Conservation (phyloP, 352 stramenopile genomes). For the Thraustochytrium sp. region DNA sequence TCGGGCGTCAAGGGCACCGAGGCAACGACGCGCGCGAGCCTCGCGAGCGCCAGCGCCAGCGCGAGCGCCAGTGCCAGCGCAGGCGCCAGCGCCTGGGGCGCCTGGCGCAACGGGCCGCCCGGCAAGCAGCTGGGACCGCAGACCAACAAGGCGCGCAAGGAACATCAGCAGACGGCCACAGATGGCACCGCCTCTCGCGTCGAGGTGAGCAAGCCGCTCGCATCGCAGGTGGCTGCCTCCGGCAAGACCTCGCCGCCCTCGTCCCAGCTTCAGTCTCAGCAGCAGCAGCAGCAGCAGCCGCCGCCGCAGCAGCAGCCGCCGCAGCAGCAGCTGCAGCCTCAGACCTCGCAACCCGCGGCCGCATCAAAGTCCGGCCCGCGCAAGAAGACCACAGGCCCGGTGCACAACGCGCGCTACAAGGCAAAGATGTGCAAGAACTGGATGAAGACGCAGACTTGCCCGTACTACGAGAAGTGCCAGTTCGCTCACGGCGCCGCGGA, state of each 20-base stretch:
- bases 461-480: constrained; percentile 45
- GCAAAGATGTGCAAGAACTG: constrained; percentile 46
- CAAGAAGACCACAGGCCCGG: constrained; percentile 43
- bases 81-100: background rate
- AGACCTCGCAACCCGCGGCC: no score
- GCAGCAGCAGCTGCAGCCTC: background rate
- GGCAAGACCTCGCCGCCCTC: no score
- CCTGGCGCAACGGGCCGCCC: constrained; percentile 1
- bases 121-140: no score
- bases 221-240: no score
- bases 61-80: background rate
- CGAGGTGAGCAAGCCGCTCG: no score
- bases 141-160: no score
- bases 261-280: no score
- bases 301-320: background rate
- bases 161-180: background rate
- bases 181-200: no score
- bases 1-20: no score
- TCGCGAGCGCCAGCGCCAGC: background rate
- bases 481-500: constrained; percentile 39
- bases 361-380: constrained; percentile 37
- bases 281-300: no score
- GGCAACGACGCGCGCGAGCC: no score
- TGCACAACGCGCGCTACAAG: constrained; percentile 43
- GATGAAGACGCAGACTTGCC: constrained; percentile 32